Evolutionary conservation across 805 yeast genomes (phyloP), one percentile per base, ranked within the genome.

Genomic region (Saturnispora hagleri): DNA sequence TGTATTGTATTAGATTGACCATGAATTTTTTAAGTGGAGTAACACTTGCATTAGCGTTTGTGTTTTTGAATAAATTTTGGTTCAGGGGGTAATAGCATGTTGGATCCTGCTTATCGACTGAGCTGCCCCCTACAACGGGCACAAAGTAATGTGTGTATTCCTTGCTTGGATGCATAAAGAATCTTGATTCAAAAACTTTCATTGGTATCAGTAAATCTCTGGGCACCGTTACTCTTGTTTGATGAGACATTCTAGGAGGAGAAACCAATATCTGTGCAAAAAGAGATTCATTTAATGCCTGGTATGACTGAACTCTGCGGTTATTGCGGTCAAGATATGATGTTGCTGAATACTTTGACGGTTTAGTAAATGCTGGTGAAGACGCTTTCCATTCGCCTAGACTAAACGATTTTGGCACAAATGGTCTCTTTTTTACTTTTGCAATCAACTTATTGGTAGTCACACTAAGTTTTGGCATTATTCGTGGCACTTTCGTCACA

Each of bases 211-310:
- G 55, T 7, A 74, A 51, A 9, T 69, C 70, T 27, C 69, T 61
- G 0, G 81, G 81, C 5, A 71, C 55, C 10, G 65, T 64, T 0
- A 66, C 52, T 38, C 73, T 62, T 0, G 74, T 60, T 0, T 62
- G 40, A 12, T 67, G 58, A 15, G 75, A 77, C 57, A 64, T 62
- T 54, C 82, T 64, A 15, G 71, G 62, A 1, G 79, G 77, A 0
- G 80, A 69, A 0, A 72, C 62, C 8, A 79, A 57, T 1, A 69
- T 17, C 5, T 61, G 54, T 0, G 76, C 78, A 58, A 68, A 73
- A 2, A 70, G 53, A 47, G 76, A 75, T 1, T 57, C 35, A 1
- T 62, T 49, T 4, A 73, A 50, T 10, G 54, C 53, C 12, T 51
- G 57, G 46, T 65, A 64, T 0, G 59, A 38, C 15, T 59, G 57